Conservation (phyloP, 352 stramenopile genomes). For the Pythium plurisporium region DNA sequence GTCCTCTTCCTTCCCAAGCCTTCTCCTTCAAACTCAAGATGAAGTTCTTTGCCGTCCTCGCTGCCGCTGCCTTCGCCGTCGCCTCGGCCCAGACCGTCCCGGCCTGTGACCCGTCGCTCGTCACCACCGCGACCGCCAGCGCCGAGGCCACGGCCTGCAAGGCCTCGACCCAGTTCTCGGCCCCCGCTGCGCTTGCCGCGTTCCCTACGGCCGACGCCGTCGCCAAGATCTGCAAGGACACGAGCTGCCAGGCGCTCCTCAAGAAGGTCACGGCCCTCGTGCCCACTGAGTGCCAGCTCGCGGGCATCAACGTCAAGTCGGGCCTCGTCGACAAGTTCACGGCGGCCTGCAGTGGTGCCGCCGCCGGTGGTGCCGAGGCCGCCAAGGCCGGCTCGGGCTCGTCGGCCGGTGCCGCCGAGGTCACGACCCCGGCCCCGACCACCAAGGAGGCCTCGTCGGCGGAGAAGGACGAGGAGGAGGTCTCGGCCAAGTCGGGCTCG, state of each 20-base stretch:
- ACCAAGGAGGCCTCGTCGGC: background rate
- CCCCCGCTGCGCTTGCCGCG: background rate
- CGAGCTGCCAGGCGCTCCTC: slow-evolving; percentile 22
- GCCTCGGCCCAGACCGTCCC: slow-evolving; percentile 4
- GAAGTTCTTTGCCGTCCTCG: slow-evolving; percentile 17
- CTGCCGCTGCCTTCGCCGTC: slow-evolving; percentile 8
- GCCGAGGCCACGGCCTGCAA: slow-evolving; percentile 1
- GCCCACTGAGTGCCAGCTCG: slow-evolving; percentile 8
- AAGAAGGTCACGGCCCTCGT: slow-evolving; percentile 4
- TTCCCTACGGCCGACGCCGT: slow-evolving; percentile 8
- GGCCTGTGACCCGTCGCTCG: background rate
- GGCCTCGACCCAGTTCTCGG: slow-evolving; percentile 1
- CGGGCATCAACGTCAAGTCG: slow-evolving; percentile 4
- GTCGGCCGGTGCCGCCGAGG: background rate
- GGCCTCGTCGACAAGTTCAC: slow-evolving; percentile 13
- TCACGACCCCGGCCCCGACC: slow-evolving; percentile 1
- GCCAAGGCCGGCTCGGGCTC: slow-evolving; percentile 7
- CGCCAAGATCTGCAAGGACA: slow-evolving; percentile 22
- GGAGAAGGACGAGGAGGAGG: background rate
- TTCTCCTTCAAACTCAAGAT: slow-evolving; percentile 4
- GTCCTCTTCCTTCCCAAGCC: background rate
- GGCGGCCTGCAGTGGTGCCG: background rate
- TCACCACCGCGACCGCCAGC: slow-evolving; percentile 2
- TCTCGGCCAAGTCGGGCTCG: slow-evolving; percentile 1
- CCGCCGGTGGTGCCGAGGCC: background rate